A percentile compares a stretch with the other conserved stretches of the same genome.
These are phyloP conservation scores for Astragalus glycyphyllos DNA, from an alignment of 306 rosid genomes.

Conservation along the genomic window DNA sequence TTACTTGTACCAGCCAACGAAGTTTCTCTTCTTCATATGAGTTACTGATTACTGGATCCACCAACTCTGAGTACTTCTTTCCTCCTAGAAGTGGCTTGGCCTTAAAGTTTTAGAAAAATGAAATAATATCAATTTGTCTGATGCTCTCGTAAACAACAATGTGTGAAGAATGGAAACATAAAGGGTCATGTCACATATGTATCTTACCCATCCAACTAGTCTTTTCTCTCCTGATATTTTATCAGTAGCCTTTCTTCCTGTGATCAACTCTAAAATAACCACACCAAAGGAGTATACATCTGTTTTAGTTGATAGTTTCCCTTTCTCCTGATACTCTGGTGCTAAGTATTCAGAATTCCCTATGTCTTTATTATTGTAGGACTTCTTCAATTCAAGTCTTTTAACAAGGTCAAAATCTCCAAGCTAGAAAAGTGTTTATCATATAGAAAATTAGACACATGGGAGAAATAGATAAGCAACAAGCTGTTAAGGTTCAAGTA, in stretches of 20 bases:
- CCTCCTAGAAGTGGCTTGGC: constrained; percentile 53
- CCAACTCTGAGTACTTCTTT: constrained; percentile 45
- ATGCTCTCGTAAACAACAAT: constrained; percentile 19
- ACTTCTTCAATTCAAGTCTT: constrained; percentile 37
- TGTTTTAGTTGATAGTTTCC: constrained; percentile 43
- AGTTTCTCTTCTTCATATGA: constrained; percentile 51
- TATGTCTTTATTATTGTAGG: constrained; percentile 34
- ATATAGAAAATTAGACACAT: constrained; percentile 2
- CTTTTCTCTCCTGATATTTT: constrained; percentile 43
- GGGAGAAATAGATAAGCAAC: constrained; percentile 25
- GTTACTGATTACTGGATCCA: constrained; percentile 48
- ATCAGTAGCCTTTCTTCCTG: constrained; percentile 46
- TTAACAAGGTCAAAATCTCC: constrained; percentile 53
- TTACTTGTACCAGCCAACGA: constrained; percentile 46
- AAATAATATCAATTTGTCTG: not conserved
- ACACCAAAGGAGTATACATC: constrained; percentile 59
- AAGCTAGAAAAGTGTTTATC: constrained; percentile 39
- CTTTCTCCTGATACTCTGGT: constrained; percentile 48
- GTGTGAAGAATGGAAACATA: constrained; percentile 1
- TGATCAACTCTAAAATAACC: constrained; percentile 56
- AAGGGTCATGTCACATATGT: too few relatives aligned
- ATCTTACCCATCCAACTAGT: constrained; percentile 57
- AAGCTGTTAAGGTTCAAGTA: constrained; percentile 37
- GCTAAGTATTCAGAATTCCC: constrained; percentile 45
- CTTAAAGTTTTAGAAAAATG: constrained; percentile 21